Evolutionary conservation across 2,329 filamentous ascomycete species (phyloP).

Genomic region (Penicillium olsonii): DNA sequence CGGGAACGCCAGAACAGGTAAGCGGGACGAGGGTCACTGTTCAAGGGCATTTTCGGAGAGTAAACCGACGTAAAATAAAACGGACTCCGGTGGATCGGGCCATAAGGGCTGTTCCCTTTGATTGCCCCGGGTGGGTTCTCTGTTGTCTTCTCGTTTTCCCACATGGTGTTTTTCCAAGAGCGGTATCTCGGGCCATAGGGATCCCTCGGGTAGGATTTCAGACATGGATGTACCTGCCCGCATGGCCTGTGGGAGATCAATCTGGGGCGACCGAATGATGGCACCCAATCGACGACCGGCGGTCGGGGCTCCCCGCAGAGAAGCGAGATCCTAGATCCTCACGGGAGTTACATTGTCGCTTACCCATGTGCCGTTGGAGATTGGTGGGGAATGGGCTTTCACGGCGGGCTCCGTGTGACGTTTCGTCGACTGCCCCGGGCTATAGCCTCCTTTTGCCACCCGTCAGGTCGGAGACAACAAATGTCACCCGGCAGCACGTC

Average conservation of each 20-base stretch:
- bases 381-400: conserved; percentile 4
- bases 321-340: conserved; percentile 12
- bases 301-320: conserved; percentile 11
- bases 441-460: not conserved
- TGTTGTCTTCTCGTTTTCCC: not conserved
- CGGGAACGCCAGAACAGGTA: conserved; percentile 25
- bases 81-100: conserved; percentile 2
- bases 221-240: conserved; percentile 4
- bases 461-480: conserved; percentile 1
- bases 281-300: conserved; percentile 3
- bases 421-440: conserved; percentile 1
- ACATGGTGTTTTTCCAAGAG: not conserved
- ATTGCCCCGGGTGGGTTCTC: not conserved
- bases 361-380: not conserved
- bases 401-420: conserved; percentile 11
- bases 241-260: conserved; percentile 6
- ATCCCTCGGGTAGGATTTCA: conserved; percentile 10
- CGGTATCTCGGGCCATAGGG: conserved; percentile 10
- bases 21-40: conserved; percentile 8
- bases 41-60: conserved; percentile 7
- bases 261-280: not conserved
- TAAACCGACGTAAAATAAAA: not conserved
- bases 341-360: conserved; percentile 6
- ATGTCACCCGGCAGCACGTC: conserved; percentile 4
- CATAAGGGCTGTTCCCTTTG: conserved; percentile 1